These are phyloP conservation scores for Wilhelminamyces savonicus DNA, from an alignment of 805 yeast species.

Conservation along the genomic window DNA sequence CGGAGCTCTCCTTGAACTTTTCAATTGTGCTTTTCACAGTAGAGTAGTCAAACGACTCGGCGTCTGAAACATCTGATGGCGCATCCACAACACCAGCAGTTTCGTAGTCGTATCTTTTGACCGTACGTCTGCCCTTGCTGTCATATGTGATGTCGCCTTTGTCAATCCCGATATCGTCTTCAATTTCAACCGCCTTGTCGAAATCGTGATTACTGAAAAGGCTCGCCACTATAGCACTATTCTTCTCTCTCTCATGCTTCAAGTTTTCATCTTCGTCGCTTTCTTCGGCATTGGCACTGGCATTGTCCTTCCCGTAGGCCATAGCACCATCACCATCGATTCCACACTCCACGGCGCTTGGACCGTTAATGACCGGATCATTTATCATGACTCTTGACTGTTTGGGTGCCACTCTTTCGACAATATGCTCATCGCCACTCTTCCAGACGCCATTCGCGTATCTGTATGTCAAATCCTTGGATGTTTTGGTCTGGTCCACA, in stretches of 20 bases:
- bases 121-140: constrained; percentile 33
- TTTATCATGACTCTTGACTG: constrained; percentile 4
- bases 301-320: constrained; percentile 14
- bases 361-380: constrained; percentile 5
- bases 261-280: constrained; percentile 4
- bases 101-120: constrained; percentile 28
- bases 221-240: constrained; percentile 40
- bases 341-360: constrained; percentile 13
- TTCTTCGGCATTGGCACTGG: constrained; percentile 1
- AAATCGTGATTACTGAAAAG: constrained; percentile 46
- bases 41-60: constrained; percentile 5
- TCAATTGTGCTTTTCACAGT: constrained; percentile 14
- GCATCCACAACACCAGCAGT: constrained; percentile 12
- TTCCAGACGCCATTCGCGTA: constrained; percentile 69
- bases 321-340: constrained; percentile 18
- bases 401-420: constrained; percentile 49
- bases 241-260: constrained; percentile 22
- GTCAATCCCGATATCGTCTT: constrained; percentile 29
- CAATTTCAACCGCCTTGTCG: constrained; percentile 42
- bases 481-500: constrained; percentile 57
- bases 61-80: no score
- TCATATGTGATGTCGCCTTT: constrained; percentile 32
- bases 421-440: constrained; percentile 71
- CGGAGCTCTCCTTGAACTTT: constrained; percentile 14
- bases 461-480: constrained; percentile 56